Evolutionary conservation across 2,329 filamentous ascomycete species (phyloP).

Genomic region (Chrysoporthe puriensis): DNA sequence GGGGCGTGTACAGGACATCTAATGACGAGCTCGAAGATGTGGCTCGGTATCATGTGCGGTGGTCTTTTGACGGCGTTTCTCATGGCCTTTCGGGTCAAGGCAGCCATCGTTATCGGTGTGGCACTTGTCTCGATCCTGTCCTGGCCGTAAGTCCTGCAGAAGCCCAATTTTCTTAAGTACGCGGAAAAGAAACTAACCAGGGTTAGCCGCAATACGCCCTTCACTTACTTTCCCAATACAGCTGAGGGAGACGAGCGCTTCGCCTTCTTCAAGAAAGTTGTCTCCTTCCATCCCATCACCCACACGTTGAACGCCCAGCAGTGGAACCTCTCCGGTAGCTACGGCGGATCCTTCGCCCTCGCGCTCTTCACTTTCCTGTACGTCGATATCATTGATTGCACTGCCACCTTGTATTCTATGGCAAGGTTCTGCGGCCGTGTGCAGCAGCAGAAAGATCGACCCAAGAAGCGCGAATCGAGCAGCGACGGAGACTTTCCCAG

Average conservation of each 20-base stretch:
- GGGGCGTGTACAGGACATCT: constrained; percentile 60
- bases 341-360: constrained; percentile 66
- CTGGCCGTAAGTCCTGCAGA: constrained; percentile 62
- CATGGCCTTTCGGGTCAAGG: constrained; percentile 78
- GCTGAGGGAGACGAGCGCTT: constrained; percentile 66
- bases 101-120: constrained; percentile 75
- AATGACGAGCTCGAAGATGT: constrained; percentile 80
- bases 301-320: constrained; percentile 66
- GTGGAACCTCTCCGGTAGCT: constrained; percentile 62
- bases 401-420: constrained; percentile 81
- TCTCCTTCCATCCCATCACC: constrained; percentile 72
- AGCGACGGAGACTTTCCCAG: constrained; percentile 79
- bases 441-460: constrained; percentile 41
- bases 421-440: constrained; percentile 67
- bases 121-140: constrained; percentile 72
- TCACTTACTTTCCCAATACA: constrained; percentile 75
- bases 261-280: constrained; percentile 73
- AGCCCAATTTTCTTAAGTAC: background rate
- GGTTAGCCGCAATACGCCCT: constrained; percentile 62
- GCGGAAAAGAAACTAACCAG: constrained; percentile 28
- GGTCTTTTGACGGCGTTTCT: constrained; percentile 79
- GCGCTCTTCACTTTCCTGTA: constrained; percentile 79
- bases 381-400: constrained; percentile 79
- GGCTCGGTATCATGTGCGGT: constrained; percentile 83
- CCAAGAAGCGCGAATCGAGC: constrained; percentile 52